Conservation (phyloP, 2,329 filamentous ascomycete genomes). For the Talaromyces sp. region DNA sequence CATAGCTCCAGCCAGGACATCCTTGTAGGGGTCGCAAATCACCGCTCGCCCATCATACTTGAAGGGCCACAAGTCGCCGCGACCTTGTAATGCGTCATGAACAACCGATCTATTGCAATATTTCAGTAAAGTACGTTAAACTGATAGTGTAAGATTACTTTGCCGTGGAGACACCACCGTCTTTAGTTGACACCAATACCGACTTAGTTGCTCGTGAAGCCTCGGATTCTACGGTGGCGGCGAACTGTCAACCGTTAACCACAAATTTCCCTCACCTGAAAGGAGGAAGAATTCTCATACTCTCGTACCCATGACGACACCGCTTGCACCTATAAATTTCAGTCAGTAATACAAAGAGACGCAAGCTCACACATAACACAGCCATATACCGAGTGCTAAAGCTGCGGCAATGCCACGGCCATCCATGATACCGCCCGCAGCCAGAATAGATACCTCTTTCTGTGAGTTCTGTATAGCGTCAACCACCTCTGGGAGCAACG, state of each 20-base stretch:
- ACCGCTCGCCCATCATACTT: constrained; percentile 1
- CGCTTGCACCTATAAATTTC: constrained; percentile 13
- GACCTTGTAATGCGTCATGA: neutral
- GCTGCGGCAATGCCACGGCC: constrained; percentile 54
- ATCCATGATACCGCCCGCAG: constrained; percentile 58
- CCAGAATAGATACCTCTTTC: constrained; percentile 43
- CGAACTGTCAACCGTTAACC: constrained; percentile 32
- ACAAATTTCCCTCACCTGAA: neutral
- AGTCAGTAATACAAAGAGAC: neutral
- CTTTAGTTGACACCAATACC: constrained; percentile 37
- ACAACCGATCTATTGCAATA: neutral
- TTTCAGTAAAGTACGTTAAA: neutral
- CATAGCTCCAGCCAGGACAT: neutral
- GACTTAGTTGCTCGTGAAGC: constrained; percentile 40
- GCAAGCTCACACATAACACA: neutral
- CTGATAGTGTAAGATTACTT: constrained; percentile 30
- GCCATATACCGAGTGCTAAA: constrained; percentile 46
- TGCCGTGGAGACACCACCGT: constrained; percentile 44
- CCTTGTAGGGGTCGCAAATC: neutral
- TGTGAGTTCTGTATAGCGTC: constrained; percentile 37
- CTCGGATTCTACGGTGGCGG: constrained; percentile 42
- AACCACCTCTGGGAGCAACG: constrained; percentile 55
- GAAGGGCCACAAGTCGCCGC: neutral
- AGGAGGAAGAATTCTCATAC: constrained; percentile 10
- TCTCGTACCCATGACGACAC: constrained; percentile 43